Percentiles rank a stretch among this genome's conserved stretches.
These are phyloP conservation scores for Ormosia semicastrata DNA, from an alignment of 306 rosid species.

Conservation along the genomic window DNA sequence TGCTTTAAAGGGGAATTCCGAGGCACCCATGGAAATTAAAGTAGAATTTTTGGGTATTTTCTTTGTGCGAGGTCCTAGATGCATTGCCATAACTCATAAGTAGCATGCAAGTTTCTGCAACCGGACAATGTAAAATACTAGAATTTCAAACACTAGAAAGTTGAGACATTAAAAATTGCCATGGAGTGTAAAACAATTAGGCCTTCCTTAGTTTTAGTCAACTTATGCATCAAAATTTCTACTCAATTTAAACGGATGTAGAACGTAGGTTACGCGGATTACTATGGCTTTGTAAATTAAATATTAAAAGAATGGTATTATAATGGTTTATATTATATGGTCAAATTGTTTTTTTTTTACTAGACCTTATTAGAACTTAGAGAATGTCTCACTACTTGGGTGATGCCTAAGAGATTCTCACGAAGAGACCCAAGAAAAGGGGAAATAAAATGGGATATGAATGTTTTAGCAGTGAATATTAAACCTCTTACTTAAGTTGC, in stretches of 20 bases:
- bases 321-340: neutral
- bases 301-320: neutral
- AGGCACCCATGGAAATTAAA: conserved; percentile 21
- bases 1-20: conserved; percentile 13
- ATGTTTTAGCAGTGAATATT: too few species aligned
- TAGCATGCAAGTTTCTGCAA: conserved; percentile 2
- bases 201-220: conserved; percentile 21
- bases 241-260: neutral
- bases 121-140: neutral
- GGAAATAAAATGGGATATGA: too few species aligned
- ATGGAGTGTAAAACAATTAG: neutral
- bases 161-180: neutral
- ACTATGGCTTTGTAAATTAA: conserved; percentile 4
- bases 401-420: too few species aligned
- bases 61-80: conserved; percentile 24
- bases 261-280: conserved; percentile 21
- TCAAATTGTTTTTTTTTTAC: neutral
- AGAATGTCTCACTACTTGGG: too few species aligned
- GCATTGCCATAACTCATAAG: neutral
- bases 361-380: too few species aligned
- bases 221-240: neutral
- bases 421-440: too few species aligned
- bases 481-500: too few species aligned
- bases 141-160: neutral
- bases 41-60: neutral